These are phyloP conservation scores for Scedosporium apiospermum DNA, from an alignment of 2,329 filamentous ascomycete species.

Conservation along the genomic window DNA sequence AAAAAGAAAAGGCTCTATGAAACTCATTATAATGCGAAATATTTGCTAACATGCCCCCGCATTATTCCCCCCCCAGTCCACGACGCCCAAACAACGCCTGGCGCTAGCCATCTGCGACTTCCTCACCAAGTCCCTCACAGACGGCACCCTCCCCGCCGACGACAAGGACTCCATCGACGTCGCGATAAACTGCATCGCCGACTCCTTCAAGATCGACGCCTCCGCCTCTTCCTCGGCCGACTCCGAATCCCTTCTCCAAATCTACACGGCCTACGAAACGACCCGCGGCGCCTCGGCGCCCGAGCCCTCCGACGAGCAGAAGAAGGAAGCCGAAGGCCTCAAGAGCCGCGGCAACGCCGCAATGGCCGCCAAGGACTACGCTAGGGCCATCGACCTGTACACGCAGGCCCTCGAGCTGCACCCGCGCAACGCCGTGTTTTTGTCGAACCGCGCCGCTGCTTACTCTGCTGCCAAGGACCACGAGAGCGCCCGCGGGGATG, in stretches of 20 bases:
- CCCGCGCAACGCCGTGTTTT: slow-evolving; percentile 87
- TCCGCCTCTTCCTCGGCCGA: slow-evolving; percentile 60
- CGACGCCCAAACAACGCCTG: slow-evolving; percentile 66
- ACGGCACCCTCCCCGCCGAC: slow-evolving; percentile 80
- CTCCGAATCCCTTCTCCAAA: slow-evolving; percentile 75
- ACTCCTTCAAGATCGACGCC: slow-evolving; percentile 93
- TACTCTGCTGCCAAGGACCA: slow-evolving; percentile 81
- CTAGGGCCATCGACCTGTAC: slow-evolving; percentile 74
- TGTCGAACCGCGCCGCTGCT: slow-evolving; percentile 93
- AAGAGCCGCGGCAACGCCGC: slow-evolving; percentile 90
- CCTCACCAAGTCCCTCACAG: slow-evolving; percentile 70
- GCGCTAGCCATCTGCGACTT: slow-evolving; percentile 97
- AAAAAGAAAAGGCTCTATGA: not conserved
- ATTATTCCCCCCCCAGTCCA: slow-evolving; percentile 7
- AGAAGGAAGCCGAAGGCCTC: slow-evolving; percentile 74
- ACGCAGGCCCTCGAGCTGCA: slow-evolving; percentile 73
- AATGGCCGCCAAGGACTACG: slow-evolving; percentile 91
- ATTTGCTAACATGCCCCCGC: not conserved
- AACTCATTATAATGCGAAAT: not conserved
- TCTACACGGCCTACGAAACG: slow-evolving; percentile 96
- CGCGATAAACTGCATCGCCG: slow-evolving; percentile 85
- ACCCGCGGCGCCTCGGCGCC: slow-evolving; percentile 34
- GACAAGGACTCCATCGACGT: slow-evolving; percentile 93
- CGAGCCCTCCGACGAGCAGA: slow-evolving; percentile 44
- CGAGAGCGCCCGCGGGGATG: slow-evolving; percentile 73